Conservation (phyloP, 2,329 filamentous ascomycete genomes). For the Fusarium sp. region DNA sequence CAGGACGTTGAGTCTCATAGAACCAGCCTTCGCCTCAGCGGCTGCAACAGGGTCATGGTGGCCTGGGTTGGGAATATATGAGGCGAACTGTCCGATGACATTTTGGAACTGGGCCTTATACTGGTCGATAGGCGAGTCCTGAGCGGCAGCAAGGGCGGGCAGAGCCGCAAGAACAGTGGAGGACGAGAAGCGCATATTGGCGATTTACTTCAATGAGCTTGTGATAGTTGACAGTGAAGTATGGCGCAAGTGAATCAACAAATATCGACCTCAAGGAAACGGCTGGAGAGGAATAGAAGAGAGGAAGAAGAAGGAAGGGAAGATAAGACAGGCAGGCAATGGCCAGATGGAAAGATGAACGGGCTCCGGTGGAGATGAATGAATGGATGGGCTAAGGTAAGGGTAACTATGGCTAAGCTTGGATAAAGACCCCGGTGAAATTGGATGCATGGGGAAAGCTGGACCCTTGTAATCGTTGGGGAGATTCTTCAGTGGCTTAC, state of each 20-base stretch:
- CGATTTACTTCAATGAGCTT: constrained; percentile 1
- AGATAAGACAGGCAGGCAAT: constrained; percentile 20
- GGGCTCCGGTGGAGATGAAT: constrained; percentile 37
- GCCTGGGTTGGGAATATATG: constrained; percentile 61
- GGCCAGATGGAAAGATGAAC: constrained; percentile 28
- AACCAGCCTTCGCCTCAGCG: constrained; percentile 52
- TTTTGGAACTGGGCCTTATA: constrained; percentile 72
- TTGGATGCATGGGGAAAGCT: constrained; percentile 37
- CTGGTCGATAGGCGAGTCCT: constrained; percentile 62
- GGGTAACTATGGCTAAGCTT: constrained; percentile 2
- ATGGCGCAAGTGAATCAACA: neutral
- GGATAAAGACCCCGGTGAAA: constrained; percentile 37
- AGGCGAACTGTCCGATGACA: constrained; percentile 69
- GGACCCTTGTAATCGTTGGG: constrained; percentile 41
- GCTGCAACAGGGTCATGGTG: constrained; percentile 54
- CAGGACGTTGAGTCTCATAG: constrained; percentile 60
- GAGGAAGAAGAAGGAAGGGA: constrained; percentile 14
- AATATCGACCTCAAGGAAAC: constrained; percentile 7
- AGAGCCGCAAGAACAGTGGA: constrained; percentile 62
- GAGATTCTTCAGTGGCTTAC: constrained; percentile 23
- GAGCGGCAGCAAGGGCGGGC: constrained; percentile 65
- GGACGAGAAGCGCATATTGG: constrained; percentile 68
- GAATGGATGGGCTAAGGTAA: constrained; percentile 7
- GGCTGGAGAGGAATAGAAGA: constrained; percentile 8
- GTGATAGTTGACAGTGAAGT: neutral